Percentiles rank a stretch among this genome's conserved stretches.
phyloP scores from a whole-genome alignment of 768 basidiomycete species.

The Stropharia rugosoannulata region DNA sequence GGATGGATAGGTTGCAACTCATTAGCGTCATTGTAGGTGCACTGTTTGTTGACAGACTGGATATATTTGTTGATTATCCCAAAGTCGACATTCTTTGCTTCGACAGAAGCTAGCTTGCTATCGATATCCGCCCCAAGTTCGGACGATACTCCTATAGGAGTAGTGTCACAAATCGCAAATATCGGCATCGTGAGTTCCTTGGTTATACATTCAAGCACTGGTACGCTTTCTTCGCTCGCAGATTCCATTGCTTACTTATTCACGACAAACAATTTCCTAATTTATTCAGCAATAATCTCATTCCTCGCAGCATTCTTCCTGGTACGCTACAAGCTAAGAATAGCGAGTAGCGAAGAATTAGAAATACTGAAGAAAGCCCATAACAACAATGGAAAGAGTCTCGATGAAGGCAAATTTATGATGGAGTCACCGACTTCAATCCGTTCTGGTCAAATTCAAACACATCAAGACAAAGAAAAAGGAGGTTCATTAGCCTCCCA shows the following conservation, averaged over 20 bases:
- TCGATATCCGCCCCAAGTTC: conserved; percentile 8
- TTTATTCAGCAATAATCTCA: conserved; percentile 9
- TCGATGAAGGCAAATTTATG: not conserved
- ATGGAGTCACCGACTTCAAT: conserved; percentile 9
- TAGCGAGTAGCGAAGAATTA: conserved; percentile 9
- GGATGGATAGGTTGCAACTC: conserved; percentile 62
- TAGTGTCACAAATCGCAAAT: conserved; percentile 6
- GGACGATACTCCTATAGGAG: not conserved
- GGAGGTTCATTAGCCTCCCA: not conserved
- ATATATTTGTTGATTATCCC: not conserved
- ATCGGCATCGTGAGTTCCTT: conserved; percentile 12
- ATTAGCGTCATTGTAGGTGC: conserved; percentile 55
- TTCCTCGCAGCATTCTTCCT: conserved; percentile 14
- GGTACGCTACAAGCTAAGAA: conserved; percentile 11
- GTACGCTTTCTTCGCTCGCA: not conserved
- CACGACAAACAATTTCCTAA: not conserved
- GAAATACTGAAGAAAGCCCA: not conserved
- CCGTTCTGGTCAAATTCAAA: not conserved
- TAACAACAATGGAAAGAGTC: not conserved
- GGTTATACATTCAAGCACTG: conserved; percentile 12
- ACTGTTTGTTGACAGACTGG: not conserved
- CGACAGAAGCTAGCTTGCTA: conserved; percentile 13
- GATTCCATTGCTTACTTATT: not conserved
- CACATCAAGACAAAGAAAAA: not conserved
- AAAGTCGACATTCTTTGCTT: conserved; percentile 15